Evolutionary conservation across 2,329 filamentous ascomycete genomes (phyloP).

Genomic region (Aschersonia sp.): DNA sequence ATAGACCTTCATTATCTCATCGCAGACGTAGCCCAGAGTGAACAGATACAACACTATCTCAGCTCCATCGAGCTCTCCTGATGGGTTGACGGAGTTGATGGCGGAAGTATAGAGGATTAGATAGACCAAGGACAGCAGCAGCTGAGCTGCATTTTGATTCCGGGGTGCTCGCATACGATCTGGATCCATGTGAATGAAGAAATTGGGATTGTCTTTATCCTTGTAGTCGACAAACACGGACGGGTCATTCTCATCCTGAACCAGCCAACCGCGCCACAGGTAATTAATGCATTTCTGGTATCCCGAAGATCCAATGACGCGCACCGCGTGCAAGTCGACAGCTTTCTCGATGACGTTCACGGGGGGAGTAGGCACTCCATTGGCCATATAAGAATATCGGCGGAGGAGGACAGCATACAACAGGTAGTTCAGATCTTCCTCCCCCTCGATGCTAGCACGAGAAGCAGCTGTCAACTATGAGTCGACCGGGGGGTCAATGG

Average conservation of each 20-base stretch:
- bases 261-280: constrained; percentile 89
- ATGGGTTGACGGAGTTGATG: constrained; percentile 85
- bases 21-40: constrained; percentile 78
- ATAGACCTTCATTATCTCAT: constrained; percentile 80
- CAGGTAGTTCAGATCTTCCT: constrained; percentile 66
- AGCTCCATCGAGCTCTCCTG: constrained; percentile 68
- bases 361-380: constrained; percentile 57
- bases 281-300: constrained; percentile 93
- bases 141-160: constrained; percentile 84
- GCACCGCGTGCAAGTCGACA: constrained; percentile 79
- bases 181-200: constrained; percentile 75
- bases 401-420: constrained; percentile 72
- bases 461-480: neutral
- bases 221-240: constrained; percentile 82
- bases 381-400: constrained; percentile 68
- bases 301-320: constrained; percentile 78
- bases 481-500: neutral
- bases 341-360: constrained; percentile 87
- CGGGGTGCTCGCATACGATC: constrained; percentile 85
- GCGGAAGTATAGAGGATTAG: constrained; percentile 75
- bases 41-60: constrained; percentile 82
- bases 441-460: constrained; percentile 56
- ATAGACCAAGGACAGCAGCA: constrained; percentile 72
- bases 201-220: constrained; percentile 62
- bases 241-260: constrained; percentile 88